Evolutionary conservation across 2,329 filamentous ascomycete genomes (phyloP), one percentile per base, ranked within the genome.

Genomic region (Clonostachys solani): DNA sequence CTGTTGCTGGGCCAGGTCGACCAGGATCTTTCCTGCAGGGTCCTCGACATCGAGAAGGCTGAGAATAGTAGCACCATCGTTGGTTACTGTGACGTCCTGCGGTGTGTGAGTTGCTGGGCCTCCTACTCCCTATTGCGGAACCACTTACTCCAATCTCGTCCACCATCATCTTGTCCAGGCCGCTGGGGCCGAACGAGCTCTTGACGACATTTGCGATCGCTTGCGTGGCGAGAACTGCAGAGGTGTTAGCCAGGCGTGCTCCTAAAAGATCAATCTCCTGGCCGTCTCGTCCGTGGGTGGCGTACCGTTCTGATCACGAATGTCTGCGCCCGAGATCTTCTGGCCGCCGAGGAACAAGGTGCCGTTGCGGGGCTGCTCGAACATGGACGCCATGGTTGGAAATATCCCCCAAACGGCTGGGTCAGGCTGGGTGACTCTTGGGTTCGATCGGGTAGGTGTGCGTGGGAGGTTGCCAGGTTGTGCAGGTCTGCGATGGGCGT

Each of bases 131-230:
- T 38, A 38, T 38, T 38, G 12, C 12, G 36, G 37, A 46, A 47
- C 54, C 52, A 60, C 84, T 60, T 81, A 90, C 87, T 64, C 94
- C 94, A 68, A 99, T 97, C 67, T 99, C 94, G 73, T 99, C 94
- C 60, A 99, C 94, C 94, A 99, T 97, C 94, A 99, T 99, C 82
- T 99, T 99, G 69, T 99, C 94, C 56, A 99, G 81, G 43, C 94
- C 94, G 52, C 90, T 96, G 45, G 94, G 94, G 47, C 94, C 94
- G 65, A 99, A 99, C 15, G 94, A 99, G 71, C 89, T 96, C 78
- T 96, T 97, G 69, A 99, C 91, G 50, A 99, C 92, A 83, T 97
- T 99, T 61, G 94, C 87, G 63, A 99, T 97, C 50, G 92, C 91
- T 68, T 96, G 91, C 42, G 94, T 97, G 57, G 94, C 94, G 57